Evolutionary conservation across 805 yeast genomes (phyloP), one percentile per base, ranked within the genome.

Genomic region (Jamesozyma hellenica): DNA sequence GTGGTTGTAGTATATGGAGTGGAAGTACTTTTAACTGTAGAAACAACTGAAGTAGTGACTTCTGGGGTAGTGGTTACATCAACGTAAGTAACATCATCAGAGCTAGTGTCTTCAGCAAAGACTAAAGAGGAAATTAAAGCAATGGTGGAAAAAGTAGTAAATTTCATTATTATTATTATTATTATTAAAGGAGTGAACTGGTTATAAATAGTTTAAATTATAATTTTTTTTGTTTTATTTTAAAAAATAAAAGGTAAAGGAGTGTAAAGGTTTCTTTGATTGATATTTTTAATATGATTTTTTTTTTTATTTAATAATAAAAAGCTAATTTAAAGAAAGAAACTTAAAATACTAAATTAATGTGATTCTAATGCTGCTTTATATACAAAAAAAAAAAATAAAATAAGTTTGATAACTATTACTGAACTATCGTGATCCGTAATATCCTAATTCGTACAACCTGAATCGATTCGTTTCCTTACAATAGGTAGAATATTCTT

Each of bases 1-100:
- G 44, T 34, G 28, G 42, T 28, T 18, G 44, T 34, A 12, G 35
- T 40, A 42, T 29, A 23, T 45, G 34, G 68, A 58, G 44, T 41
- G 36, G 67, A 64, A 14, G 69, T 64, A 19, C 63, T 55, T 37
- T 61, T 58, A 25, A 48, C 56, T 40, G 71, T 67, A 45, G 70
- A 67, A 43, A 67, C 70, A 39, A 68, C 64, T 28, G 75, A 66
- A n/a, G 56, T 60, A 41, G 71, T 64, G 36, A 61, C 68, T 40
- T 67, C 61, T 50, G 77, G 77, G 35, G 77, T 72, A 42, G 66
- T 56, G 44, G 76, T 71, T 50, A 65, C 61, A 48, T 72, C 75
- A 38, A 70, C 72, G 53, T 66, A 69, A 35, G 63, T 51, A 53
- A 63, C 56, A 25, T 56, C 54, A 33, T 63, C 67, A 6, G 48